Evolutionary conservation across 192 early-diverging fungal genomes (phyloP), one percentile per base, ranked within the genome.

Genomic region (Helicostylum pulchrum): DNA sequence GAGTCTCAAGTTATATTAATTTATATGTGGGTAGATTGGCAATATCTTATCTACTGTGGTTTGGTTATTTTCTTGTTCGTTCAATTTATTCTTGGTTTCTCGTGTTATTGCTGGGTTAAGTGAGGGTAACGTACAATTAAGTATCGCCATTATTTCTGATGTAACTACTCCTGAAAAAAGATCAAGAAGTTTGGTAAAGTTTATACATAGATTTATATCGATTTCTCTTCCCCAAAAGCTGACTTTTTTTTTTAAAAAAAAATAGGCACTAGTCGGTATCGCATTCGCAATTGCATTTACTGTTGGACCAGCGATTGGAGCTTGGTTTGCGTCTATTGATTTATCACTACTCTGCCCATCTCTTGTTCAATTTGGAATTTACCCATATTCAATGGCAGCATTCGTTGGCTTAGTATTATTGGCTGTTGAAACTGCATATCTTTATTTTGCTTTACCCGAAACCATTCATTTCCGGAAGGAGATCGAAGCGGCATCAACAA

Each of bases 51-150:
- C 94, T 39, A 94, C 92, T 58, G 67, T 88, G 11, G 66, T 97
- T n/a, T 99, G 97, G 97, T 78, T 94, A 34, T 92, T 95, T 66
- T 85, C 93, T 0, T 71, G 79, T 43, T 83, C 90, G 12, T 99
- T 99, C 65, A 79, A 83, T 45, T 68, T 80, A 31, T 99, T 99
- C 71, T 82, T 99, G 30, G 66, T 86, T 6, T 89, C 94, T 6
- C 78, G 97, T 9, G 75, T 96, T 45, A 82, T 99, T 46, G 97
- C 90, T 4, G 97, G 97, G 10, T 78, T 99, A 59, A 94, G 91
- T 53, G 97, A 99, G 70, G 97, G 97, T 47, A 99, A 99, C 66
- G 94, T 99, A 14, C 97, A 99, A 77, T 85, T 99, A 47, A 92
- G 90, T 2, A 92, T 93, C 43, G 95, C 97, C 0, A 94, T 97